A percentile compares a stretch with the other conserved stretches of the same genome.
These are phyloP conservation scores for Leptoxyphium fumago DNA, from an alignment of 2,329 filamentous ascomycete genomes.

Conservation along the genomic window DNA sequence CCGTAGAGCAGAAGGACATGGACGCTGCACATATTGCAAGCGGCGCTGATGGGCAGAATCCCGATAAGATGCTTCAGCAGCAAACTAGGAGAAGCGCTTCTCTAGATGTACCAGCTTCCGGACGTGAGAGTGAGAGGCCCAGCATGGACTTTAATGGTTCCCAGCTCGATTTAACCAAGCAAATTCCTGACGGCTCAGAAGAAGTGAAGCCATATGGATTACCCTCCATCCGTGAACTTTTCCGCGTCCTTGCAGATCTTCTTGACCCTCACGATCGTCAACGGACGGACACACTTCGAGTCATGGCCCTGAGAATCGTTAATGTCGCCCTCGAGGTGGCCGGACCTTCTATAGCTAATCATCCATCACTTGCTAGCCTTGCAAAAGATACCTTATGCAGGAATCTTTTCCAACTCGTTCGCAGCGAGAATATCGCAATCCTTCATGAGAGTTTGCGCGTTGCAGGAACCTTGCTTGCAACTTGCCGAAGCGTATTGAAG, in stretches of 20 bases:
- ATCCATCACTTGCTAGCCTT: slow-evolving; percentile 72
- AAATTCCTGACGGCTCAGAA: slow-evolving; percentile 27
- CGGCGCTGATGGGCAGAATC: slow-evolving; percentile 25
- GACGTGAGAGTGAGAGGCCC: slow-evolving; percentile 22
- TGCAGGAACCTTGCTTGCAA: slow-evolving; percentile 77
- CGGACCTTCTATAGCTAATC: slow-evolving; percentile 83
- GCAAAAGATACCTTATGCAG: slow-evolving; percentile 89
- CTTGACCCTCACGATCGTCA: slow-evolving; percentile 85
- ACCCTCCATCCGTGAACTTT: slow-evolving; percentile 85
- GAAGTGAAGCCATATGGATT: slow-evolving; percentile 79
- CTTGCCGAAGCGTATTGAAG: slow-evolving; percentile 80
- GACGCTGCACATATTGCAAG: slow-evolving; percentile 75
- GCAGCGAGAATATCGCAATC: slow-evolving; percentile 91
- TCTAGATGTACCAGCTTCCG: slow-evolving; percentile 31
- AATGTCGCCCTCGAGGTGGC: slow-evolving; percentile 95
- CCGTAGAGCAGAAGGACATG: slow-evolving; percentile 48
- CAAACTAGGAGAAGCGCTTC: slow-evolving; percentile 43
- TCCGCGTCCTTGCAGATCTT: slow-evolving; percentile 84
- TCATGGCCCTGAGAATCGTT: slow-evolving; percentile 94
- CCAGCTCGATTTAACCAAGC: slow-evolving; percentile 28
- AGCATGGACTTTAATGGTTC: slow-evolving; percentile 25
- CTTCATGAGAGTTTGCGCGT: slow-evolving; percentile 86
- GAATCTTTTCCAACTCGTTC: slow-evolving; percentile 87
- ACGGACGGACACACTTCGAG: slow-evolving; percentile 86
- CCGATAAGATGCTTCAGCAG: slow-evolving; percentile 24